Base-by-base conservation (phyloP, 1,284 basidiomycete species). In the Marasmius sp. region DNA sequence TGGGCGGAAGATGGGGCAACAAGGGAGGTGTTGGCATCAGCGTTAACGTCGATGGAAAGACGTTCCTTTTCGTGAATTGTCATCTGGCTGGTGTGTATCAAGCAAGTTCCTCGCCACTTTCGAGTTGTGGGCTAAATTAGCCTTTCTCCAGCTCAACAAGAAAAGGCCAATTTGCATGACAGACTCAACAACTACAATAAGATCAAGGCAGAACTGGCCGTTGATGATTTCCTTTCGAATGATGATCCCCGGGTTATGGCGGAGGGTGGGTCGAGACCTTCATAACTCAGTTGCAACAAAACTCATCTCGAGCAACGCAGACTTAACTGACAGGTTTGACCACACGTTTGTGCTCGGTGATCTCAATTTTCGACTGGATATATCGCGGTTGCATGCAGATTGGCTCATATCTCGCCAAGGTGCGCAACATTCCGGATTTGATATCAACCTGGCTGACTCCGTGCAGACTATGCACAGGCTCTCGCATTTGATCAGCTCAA, bases 1-100 rank as follows among this genome's bases (percentile, higher is more conserved):
- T 95, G 41, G 91, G 92, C 9, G 94, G 94, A 0, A 80, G 94
- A 47, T 81, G 95, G 1, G 93, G 93, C 2, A 95, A 95, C 70
- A 94, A 94, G 69, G 92, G 92, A 4, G 93, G 88, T 12, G 90
- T 94, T 16, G 94, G 92, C 14, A 88, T 95, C 64, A 92, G 89
- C 61, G 71, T 95, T 51, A 88, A 92, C 64, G 77, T 96, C 16
- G 86, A 84, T 54, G 86, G 85, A 5, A 87, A 85, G 6, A 88
- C 92, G 0, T 79, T 95, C 39, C 79, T 96, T 14, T 94, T 96
- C 71, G 76, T 96, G 65, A 95, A 95, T 67, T 91, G 92, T 0
- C 94, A 96, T 73, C 78, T 96, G n/a, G 92, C 93, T 57, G 89
- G 89, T 89, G 64, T 36, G 79, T 74, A n/a, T 16, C 38, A 37